Conservation (phyloP, 1,284 basidiomycete species). For the Cronartium ribicola region DNA sequence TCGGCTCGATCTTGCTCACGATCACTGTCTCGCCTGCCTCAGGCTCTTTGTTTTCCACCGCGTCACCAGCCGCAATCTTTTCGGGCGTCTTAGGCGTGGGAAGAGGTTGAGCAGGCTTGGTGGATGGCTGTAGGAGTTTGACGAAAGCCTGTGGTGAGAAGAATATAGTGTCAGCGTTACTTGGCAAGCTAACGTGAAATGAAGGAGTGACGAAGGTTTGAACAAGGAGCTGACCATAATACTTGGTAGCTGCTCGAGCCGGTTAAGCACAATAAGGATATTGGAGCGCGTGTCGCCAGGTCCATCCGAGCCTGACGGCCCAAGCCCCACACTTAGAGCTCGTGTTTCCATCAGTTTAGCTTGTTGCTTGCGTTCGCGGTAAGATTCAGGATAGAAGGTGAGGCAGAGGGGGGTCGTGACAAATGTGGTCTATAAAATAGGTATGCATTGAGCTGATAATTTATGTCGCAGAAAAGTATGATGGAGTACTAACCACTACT, state of each 20-base stretch:
- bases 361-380: constrained; percentile 52
- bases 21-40: neutral
- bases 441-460: neutral
- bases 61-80: neutral
- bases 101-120: neutral
- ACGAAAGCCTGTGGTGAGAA: constrained; percentile 29
- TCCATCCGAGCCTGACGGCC: constrained; percentile 39
- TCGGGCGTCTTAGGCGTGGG: neutral
- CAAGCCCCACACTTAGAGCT: constrained; percentile 19
- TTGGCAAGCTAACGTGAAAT: neutral
- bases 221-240: constrained; percentile 55
- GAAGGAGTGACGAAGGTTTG: constrained; percentile 15
- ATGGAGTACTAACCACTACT: constrained; percentile 60
- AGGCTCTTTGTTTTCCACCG: neutral
- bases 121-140: constrained; percentile 38
- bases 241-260: constrained; percentile 71
- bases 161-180: neutral
- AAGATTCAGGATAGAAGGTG: constrained; percentile 51
- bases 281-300: constrained; percentile 52
- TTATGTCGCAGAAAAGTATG: neutral
- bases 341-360: neutral
- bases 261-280: constrained; percentile 82
- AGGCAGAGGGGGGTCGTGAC: constrained; percentile 53
- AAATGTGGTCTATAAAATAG: constrained; percentile 49
- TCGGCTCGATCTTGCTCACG: neutral